Evolutionary conservation across 352 stramenopile species (phyloP), one percentile per base, ranked within the genome.

Genomic region (Globisporangium uncinulatum): DNA sequence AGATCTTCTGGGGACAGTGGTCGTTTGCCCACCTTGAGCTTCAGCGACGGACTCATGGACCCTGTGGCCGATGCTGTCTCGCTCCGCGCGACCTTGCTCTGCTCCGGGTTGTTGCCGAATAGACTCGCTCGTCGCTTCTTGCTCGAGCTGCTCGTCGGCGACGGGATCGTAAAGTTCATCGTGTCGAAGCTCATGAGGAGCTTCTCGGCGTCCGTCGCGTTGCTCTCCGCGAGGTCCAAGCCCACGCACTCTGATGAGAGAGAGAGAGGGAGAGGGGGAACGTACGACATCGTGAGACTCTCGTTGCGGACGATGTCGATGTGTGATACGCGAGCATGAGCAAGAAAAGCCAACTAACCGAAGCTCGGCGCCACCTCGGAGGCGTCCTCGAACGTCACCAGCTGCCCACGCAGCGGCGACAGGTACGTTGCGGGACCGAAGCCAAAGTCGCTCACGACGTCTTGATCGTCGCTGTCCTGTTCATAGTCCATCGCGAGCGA

Each of bases 131-230:
- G 49, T 11, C 49, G 71, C 49, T 77, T 79, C 62, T 59, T 75
- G 45, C 65, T 85, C 3, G 77, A 81, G 44, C 67, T 73, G 54
- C 67, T 87, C 19, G 81, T 90, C 7, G 83, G 83, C 31, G 83
- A 93, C 51, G 83, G 83, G 54, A 88, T 86, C 45, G 74, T 84
- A 55, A 91, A 93, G 56, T 77, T 70, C 83, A 93, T 93, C 43
- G 83, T 93, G 56, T 93, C 83, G 62, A 93, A 93, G 65, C 83
- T 91, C 83, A 93, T 93, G 56, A 93, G 67, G 55, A 93, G 76
- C 74, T 84, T 87, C 56, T 93, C 83, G 1, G 77, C 81, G 57
- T 89, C 67, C 63, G 72, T 79, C n/a, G 63, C 52, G 32, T 36
- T 71, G 56, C 54, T 71, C 48, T 48, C 57, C n/a, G 63, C 48